Evolutionary conservation across 2,329 filamentous ascomycete species (phyloP).

Genomic region (Bipolaris cookei): DNA sequence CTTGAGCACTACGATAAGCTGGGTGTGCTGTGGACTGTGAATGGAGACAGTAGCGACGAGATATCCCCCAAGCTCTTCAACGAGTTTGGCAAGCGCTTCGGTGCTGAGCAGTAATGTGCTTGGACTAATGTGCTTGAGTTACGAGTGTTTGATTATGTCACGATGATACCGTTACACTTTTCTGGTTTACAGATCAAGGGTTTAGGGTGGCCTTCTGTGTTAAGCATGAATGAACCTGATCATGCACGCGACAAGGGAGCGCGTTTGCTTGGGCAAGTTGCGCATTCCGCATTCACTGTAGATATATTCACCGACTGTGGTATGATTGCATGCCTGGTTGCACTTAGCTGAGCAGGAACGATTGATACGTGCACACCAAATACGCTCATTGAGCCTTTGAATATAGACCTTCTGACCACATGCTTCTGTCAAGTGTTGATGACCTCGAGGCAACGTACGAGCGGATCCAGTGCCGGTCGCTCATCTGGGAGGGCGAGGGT

Average conservation of each 20-base stretch:
- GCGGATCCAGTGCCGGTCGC: constrained; percentile 5
- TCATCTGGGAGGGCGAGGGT: constrained; percentile 4
- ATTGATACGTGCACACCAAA: constrained; percentile 3
- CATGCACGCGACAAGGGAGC: constrained; percentile 2
- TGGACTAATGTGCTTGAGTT: constrained; percentile 3
- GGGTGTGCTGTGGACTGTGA: constrained; percentile 83
- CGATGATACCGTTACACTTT: constrained; percentile 9
- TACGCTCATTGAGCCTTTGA: constrained; percentile 1
- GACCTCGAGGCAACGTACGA: constrained; percentile 16
- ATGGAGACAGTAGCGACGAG: constrained; percentile 90
- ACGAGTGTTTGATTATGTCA: constrained; percentile 10
- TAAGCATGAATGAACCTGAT: constrained; percentile 1
- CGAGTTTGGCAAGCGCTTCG: constrained; percentile 83
- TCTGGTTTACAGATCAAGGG: not conserved
- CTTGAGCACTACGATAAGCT: constrained; percentile 87
- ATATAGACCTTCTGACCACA: not conserved
- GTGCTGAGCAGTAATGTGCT: constrained; percentile 27
- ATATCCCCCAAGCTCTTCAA: constrained; percentile 87
- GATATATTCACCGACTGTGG: constrained; percentile 20
- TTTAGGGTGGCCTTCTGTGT: not conserved
- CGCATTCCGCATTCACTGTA: constrained; percentile 27
- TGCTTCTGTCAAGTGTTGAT: not conserved
- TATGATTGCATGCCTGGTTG: constrained; percentile 12
- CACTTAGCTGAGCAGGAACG: constrained; percentile 6
- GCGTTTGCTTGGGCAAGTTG: constrained; percentile 12